Base-by-base conservation (phyloP, 495 filamentous ascomycete species). In the Astrocystis sublimbata region DNA sequence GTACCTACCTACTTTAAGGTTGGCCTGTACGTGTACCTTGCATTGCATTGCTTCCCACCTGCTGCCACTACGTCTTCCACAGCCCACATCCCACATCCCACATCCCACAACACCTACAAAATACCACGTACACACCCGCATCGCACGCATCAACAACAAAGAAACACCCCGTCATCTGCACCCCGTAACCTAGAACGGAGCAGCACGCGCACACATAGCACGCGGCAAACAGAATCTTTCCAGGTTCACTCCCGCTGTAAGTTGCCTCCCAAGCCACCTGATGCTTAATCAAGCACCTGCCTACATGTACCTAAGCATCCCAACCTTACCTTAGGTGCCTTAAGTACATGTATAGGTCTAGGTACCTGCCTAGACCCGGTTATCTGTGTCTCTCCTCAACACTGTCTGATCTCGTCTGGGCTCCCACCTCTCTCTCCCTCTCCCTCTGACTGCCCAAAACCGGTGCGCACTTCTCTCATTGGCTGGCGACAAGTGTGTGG, bases 381-480 rank as follows among this genome's bases (percentile, higher is more conserved):
- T 62, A 55, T 55, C 35, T 61, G 31, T 56, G 33, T 56, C 50
- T 36, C 17, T 35, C 21, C 5, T 10, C 50, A n/a, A 50, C 49
- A 30, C 19, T n/a, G 30, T 33, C 46, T 51, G 45, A 45, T 40
- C 23, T 51, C 50, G 50, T 40, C 60, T 43, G 40, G 51, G 38
- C 51, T 53, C 51, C 52, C 51, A 31, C 46, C 51, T 58, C 24
- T 38, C 33, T 41, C n/a, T n/a, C n/a, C n/a, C n/a, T n/a, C n/a
- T n/a, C n/a, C n/a, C n/a, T n/a, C n/a, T n/a, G n/a, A 43, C 38
- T 42, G 38, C 49, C 56, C 56, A 54, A 62, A 56, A 30, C 36
- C 31, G 40, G 26, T 49, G 42, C 33, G 54, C 61, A 45, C 67
- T 58, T 6, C 35, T 57, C 51, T 61, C 58, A 61, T 58, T 61